These are phyloP conservation scores for Tricholoma sp. DNA, from an alignment of 768 basidiomycete genomes.

Conservation along the genomic window DNA sequence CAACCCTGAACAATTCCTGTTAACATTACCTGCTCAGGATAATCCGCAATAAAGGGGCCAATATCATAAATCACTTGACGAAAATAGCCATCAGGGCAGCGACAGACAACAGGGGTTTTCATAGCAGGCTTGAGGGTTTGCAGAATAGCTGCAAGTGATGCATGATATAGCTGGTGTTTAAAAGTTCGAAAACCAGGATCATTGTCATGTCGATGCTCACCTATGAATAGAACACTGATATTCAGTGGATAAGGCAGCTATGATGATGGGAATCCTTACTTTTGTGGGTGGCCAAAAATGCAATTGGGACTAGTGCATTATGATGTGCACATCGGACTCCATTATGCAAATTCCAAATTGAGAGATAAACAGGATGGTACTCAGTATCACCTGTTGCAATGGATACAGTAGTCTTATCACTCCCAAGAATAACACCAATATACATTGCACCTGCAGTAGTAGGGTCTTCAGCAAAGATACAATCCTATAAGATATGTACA, in stretches of 20 bases:
- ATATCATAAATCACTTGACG: conserved; percentile 20
- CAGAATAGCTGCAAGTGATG: conserved; percentile 14
- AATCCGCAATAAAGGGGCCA: conserved; percentile 25
- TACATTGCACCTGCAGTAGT: background rate
- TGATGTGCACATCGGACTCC: background rate
- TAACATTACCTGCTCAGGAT: conserved; percentile 24
- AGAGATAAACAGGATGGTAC: background rate
- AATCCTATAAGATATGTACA: no score
- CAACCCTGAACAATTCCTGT: conserved; percentile 21
- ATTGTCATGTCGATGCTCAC: no score
- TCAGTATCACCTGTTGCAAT: background rate
- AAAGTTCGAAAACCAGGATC: no score
- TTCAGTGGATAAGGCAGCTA: no score
- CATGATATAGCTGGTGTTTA: conserved; percentile 1
- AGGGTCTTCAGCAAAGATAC: background rate
- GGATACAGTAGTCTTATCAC: no score
- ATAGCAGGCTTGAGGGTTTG: conserved; percentile 15
- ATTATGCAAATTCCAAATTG: no score
- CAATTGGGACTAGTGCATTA: background rate
- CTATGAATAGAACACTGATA: no score
- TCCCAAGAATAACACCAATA: background rate
- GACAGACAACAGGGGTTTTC: conserved; percentile 13
- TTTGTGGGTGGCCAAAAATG: background rate
- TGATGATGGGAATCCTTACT: background rate
- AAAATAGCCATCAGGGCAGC: conserved; percentile 24